Base-by-base conservation (phyloP, 805 yeast genomes). In the Ogataea paraovalis region DNA sequence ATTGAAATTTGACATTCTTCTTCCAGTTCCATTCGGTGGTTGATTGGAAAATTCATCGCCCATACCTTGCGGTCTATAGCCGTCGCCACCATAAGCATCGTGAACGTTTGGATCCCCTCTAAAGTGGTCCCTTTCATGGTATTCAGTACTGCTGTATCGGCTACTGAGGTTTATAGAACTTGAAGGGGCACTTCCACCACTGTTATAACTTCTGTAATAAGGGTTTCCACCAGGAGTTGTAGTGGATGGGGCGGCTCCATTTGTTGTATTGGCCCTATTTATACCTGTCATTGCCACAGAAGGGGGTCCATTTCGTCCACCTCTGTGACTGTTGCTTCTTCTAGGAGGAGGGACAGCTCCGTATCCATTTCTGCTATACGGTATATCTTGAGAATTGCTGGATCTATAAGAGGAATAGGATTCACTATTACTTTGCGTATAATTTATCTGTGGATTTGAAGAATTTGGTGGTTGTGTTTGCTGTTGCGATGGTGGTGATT, bases 121-220 rank as follows among this genome's bases (percentile, higher is more conserved):
- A 27, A 41, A 55, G 20, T 46, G 54, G 2, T 55, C 61, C 38
- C 59, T 51, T 28, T 54, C 56, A 33, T 51, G 48, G 41, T 52
- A 51, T 8, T 52, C 54, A 23, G 22, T 44, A n/a, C 47, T 25
- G 4, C 16, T 34, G 12, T 34, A 18, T 34, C 38, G 38, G 16
- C 38, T 34, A 12, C 16, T 30, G 7, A 12, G 14, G 16, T 30
- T 30, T 4, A 12, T n/a, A 16, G 38, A 34, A 4, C 19, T 34
- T 34, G 19, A 10, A 34, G 38, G 38, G 16, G 38, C 20, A 4
- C 21, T 16, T 13, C 38, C 21, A 4, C 20, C 54, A 38, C 53
- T 46, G 41, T 54, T 49, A 37, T 54, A 54, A 21, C 52, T 45
- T 39, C 59, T 48, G 41, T 51, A 49, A 42, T 54, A 54, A 18